phyloP scores from a whole-genome alignment of 495 filamentous ascomycete genomes.

The Penicillium alfredii region DNA sequence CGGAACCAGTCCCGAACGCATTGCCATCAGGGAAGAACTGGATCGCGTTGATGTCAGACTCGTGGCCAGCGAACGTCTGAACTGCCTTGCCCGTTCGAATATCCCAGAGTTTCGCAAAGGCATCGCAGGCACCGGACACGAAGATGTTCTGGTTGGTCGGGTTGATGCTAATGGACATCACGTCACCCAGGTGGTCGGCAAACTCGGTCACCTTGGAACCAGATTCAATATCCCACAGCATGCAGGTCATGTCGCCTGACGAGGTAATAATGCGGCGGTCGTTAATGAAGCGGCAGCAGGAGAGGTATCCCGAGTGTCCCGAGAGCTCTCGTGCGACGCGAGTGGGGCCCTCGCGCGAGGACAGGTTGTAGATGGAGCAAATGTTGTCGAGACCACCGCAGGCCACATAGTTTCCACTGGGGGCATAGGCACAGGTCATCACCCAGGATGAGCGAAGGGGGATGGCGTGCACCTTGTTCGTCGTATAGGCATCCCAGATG shows the following conservation, averaged over 20 bases:
- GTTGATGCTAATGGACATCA: conserved; percentile 99
- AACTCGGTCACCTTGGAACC: conserved; percentile 97
- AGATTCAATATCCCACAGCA: conserved; percentile 99
- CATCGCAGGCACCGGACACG: conserved; percentile 96
- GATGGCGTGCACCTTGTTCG: conserved; percentile 99
- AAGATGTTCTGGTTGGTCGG: conserved; percentile 96
- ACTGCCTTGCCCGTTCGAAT: conserved; percentile 97
- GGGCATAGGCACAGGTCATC: conserved; percentile 99
- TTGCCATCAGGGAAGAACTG: conserved; percentile 99
- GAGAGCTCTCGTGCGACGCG: conserved; percentile 94
- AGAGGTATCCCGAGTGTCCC: conserved; percentile 94
- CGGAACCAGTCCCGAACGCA: conserved; percentile 96
- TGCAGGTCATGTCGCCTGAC: conserved; percentile 99
- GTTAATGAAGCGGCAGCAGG: conserved; percentile 98
- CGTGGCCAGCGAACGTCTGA: conserved; percentile 96
- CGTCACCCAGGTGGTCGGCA: conserved; percentile 95
- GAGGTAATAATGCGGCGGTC: conserved; percentile 96
- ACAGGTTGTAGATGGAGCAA: conserved; percentile 98
- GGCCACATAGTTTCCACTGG: conserved; percentile 95
- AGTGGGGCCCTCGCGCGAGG: conserved; percentile 90
- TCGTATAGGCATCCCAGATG: conserved; percentile 99
- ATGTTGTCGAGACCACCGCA: conserved; percentile 99
- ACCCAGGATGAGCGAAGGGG: conserved; percentile 98
- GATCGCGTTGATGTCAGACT: conserved; percentile 98
- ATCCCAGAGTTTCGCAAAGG: conserved; percentile 98